Evolutionary conservation across 306 rosid genomes (phyloP), one percentile per base, ranked within the genome.

Genomic region (Alnus glutinosa): DNA sequence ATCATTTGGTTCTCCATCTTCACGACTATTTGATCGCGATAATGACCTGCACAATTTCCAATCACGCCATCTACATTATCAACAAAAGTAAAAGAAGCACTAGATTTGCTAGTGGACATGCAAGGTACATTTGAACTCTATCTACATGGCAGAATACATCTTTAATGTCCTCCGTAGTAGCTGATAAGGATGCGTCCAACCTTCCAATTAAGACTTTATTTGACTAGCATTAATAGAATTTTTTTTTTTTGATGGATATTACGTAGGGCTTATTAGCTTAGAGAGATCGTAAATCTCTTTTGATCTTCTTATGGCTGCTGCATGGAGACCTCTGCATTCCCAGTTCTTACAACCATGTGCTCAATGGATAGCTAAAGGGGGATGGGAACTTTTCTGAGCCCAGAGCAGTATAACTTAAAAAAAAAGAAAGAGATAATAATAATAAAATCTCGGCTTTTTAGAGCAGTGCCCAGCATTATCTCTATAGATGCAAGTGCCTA

Each of bases 41-140:
- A 52, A 44, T 73, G 88, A 80, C 87, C 97, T 92, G 95, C 80
- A 84, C 28, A 37, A 59, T 66, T 78, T 28, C 71, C 76, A 76
- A 34, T 63, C 28, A 55, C 15, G 57, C 49, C 70, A 64, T 52
- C 13, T 30, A 47, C 70, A 67, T 37, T 16, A 5, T 37, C 71
- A 37, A 67, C 50, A 67, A 67, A 37, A 67, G 7, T 8, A 18
- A 18, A 18, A 3, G 51, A 0, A 18, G 72, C 28, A 67, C 28
- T 42, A 68, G 79, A 76, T 32, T 75, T 73, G 34, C 51, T 61
- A 71, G 76, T 39, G 78, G 61, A 12, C 16, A 73, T 34, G 71
- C 49, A 47, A 71, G n/a, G 58, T 72, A 30, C 55, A 48, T 69
- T 68, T 8, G 39, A 67, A 77, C 57, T 47, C 78, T 51, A 71